Percentiles rank a stretch among this genome's conserved stretches.
Evolutionary conservation across 192 early-diverging fungal species (phyloP).

Genomic region (Dissophora globulifera): DNA sequence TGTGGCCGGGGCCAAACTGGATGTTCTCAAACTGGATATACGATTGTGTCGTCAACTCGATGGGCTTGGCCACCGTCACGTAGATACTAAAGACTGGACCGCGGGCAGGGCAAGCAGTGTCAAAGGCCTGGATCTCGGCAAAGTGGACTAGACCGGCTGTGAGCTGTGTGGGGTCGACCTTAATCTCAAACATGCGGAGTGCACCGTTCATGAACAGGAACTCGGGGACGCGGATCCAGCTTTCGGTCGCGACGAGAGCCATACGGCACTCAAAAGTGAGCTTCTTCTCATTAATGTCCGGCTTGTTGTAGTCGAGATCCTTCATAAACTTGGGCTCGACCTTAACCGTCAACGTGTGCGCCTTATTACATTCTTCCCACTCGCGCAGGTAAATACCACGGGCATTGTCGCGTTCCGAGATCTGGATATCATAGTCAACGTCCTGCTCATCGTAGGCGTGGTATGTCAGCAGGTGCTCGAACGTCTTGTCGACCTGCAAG

Average conservation of each 20-base stretch:
- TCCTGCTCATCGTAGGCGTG: constrained; percentile 69
- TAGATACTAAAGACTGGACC: constrained; percentile 90
- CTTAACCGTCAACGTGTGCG: constrained; percentile 65
- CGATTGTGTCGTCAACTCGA: constrained; percentile 56
- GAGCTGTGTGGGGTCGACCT: constrained; percentile 85
- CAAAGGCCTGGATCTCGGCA: constrained; percentile 82
- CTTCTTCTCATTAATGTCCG: constrained; percentile 67
- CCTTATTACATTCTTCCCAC: constrained; percentile 71
- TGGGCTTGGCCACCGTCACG: constrained; percentile 89
- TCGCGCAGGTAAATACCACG: constrained; percentile 94
- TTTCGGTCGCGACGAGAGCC: constrained; percentile 69
- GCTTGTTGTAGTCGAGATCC: constrained; percentile 66
- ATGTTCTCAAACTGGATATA: constrained; percentile 65
- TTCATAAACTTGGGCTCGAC: constrained; percentile 71
- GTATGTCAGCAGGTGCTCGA: constrained; percentile 78
- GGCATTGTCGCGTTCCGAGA: constrained; percentile 50
- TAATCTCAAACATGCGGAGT: constrained; percentile 71
- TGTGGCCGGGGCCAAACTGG: constrained; percentile 77
- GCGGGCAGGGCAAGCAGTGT: constrained; percentile 73
- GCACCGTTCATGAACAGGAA: constrained; percentile 74
- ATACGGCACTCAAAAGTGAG: constrained; percentile 85
- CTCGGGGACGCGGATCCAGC: constrained; percentile 85
- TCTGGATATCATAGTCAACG: constrained; percentile 67
- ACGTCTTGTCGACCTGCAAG: constrained; percentile 89
- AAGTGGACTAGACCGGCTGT: constrained; percentile 80